Conservation (phyloP, 768 basidiomycete genomes). For the Calocera viscosa region DNA sequence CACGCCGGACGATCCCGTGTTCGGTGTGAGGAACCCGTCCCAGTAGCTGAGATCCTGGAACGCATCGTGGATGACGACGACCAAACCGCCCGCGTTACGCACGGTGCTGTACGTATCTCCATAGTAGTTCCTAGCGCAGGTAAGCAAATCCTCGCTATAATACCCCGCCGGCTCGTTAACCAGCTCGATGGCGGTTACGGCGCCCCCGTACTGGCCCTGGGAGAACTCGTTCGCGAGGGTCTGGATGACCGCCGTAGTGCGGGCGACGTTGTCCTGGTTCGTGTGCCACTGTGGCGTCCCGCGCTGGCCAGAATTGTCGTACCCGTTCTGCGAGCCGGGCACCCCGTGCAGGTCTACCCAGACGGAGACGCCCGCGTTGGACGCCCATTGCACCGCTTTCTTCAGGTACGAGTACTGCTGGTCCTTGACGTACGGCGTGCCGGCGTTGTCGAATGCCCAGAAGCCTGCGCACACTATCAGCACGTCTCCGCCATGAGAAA, state of each 20-base stretch:
- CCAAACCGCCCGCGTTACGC: slow-evolving; percentile 37
- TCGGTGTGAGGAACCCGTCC: slow-evolving; percentile 44
- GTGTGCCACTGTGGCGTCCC: slow-evolving; percentile 58
- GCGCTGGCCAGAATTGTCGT: slow-evolving; percentile 68
- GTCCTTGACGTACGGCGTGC: slow-evolving; percentile 43
- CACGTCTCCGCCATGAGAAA: slow-evolving; percentile 25
- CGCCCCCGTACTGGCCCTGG: slow-evolving; percentile 24
- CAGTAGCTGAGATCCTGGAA: slow-evolving; percentile 66
- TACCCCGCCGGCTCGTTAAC: slow-evolving; percentile 71
- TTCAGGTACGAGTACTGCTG: slow-evolving; percentile 6
- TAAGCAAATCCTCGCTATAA: slow-evolving; percentile 31
- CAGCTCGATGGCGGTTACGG: slow-evolving; percentile 58
- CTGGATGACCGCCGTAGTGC: slow-evolving; percentile 50
- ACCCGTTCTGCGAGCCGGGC: slow-evolving; percentile 53
- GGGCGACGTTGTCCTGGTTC: slow-evolving; percentile 48
- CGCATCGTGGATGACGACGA: slow-evolving; percentile 64
- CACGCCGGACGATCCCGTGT: slow-evolving; percentile 42
- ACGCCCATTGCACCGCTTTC: slow-evolving; percentile 30
- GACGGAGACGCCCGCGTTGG: slow-evolving; percentile 56
- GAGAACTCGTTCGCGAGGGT: slow-evolving; percentile 52
- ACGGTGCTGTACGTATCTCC: slow-evolving; percentile 37
- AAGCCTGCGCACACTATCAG: slow-evolving; percentile 44
- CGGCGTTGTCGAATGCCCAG: slow-evolving; percentile 52
- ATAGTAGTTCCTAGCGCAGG: slow-evolving; percentile 43
- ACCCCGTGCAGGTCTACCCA: slow-evolving; percentile 75